Evolutionary conservation across 1,284 basidiomycete genomes (phyloP), one percentile per base, ranked within the genome.

Genomic region (Ustilago trichophora): DNA sequence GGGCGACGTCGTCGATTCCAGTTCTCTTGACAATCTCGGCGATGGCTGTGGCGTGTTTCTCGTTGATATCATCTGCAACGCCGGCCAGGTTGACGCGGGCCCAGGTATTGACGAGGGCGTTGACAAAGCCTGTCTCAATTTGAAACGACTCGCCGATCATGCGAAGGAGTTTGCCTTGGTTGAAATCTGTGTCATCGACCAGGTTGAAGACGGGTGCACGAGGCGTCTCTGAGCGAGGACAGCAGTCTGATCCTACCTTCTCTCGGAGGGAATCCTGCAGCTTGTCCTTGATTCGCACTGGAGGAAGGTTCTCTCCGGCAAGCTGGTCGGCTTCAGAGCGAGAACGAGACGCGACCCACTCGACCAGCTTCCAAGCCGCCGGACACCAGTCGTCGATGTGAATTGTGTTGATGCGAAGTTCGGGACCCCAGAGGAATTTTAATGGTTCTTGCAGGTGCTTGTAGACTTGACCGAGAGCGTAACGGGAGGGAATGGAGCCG

Each of bases 171-270:
- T 65, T 74, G 27, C 68, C 68, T 21, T 71, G 67, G 21, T 55
- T 65, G 15, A 71, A 46, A 15, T 76, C 57, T 6, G 52, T 57
- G 18, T 69, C 65, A 41, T 76, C 73, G n/a, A 71, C 72, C 6
- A 76, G 41, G 43, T 76, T 74, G 51, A 76, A 72, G 35, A 76
- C 54, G 35, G 70, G 69, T 11, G 69, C 72, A 13, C 42, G 46
- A 9, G 73, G 73, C 4, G 65, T 63, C 25, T 59, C 43, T 9
- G 40, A 46, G 21, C 64, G 60, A 2, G 60, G 50, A 36, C 73
- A 76, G 46, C 59, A 60, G 16, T 49, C 57, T 6, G 55, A 22
- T 13, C 35, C 48, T 6, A 65, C 51, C 19, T 65, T 58, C 10
- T 72, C 68, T 4, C 65, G 60, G 15, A 62, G 16, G 4, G 46